Percentiles rank a stretch among this genome's conserved stretches.
phyloP scores from a whole-genome alignment of 2,329 filamentous ascomycete genomes.

The Sarocladium strictum region DNA sequence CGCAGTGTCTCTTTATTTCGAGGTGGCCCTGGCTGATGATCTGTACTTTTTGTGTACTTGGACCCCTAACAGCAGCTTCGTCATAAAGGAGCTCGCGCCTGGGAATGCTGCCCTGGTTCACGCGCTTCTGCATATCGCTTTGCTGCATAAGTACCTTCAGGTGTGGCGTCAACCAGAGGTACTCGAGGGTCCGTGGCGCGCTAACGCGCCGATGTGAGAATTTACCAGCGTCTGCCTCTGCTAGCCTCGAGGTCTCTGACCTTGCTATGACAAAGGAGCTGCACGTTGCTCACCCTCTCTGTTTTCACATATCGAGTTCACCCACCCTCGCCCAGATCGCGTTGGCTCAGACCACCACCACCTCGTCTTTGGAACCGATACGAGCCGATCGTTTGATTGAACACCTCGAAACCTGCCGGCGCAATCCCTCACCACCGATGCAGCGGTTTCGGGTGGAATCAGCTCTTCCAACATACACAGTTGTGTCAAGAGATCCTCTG shows the following conservation, averaged over 20 bases:
- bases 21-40: not conserved
- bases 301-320: not conserved
- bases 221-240: not conserved
- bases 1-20: not conserved
- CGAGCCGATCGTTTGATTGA: too few species aligned
- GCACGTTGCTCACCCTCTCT: not conserved
- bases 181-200: not conserved
- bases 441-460: not conserved
- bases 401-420: too few species aligned
- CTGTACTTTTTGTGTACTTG: conserved; percentile 8
- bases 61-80: conserved; percentile 7
- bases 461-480: not conserved
- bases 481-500: not conserved
- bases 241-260: not conserved
- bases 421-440: conserved; percentile 1
- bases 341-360: not conserved
- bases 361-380: too few species aligned
- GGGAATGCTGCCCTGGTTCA: not conserved
- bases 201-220: conserved; percentile 2
- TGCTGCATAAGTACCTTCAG: conserved; percentile 3
- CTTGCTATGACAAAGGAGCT: not conserved
- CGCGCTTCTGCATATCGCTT: not conserved
- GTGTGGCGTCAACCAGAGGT: not conserved
- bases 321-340: not conserved
- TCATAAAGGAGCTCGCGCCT: not conserved